Conservation (phyloP, 352 stramenopile species). For the Pythium angustatum region DNA sequence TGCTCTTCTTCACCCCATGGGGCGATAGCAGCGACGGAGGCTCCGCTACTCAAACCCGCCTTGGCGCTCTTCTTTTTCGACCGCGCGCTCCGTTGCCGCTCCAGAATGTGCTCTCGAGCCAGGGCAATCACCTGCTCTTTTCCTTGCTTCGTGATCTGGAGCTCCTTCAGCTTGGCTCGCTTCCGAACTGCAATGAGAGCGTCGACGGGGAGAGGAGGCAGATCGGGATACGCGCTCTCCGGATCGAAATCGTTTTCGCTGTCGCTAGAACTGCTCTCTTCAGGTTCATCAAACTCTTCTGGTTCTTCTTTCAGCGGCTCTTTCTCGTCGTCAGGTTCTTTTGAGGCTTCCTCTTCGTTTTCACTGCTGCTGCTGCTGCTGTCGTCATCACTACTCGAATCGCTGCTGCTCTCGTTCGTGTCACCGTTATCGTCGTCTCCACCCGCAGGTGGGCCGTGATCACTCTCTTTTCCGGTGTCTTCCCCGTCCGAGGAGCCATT, state of each 20-base stretch:
- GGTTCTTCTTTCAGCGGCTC: constrained; percentile 17
- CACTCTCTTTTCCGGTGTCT: constrained; percentile 21
- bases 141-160: constrained; percentile 46
- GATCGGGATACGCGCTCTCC: constrained; percentile 59
- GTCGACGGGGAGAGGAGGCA: constrained; percentile 62
- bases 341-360: constrained; percentile 22
- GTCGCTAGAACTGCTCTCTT: constrained; percentile 52
- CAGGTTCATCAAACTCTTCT: constrained; percentile 24
- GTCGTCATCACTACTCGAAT: constrained; percentile 25
- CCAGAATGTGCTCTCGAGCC: constrained; percentile 18
- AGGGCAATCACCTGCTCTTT: constrained; percentile 35
- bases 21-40: background rate
- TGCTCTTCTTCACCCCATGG: constrained; percentile 30
- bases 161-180: constrained; percentile 50
- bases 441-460: constrained; percentile 10
- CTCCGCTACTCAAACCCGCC: background rate
- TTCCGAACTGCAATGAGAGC: constrained; percentile 54
- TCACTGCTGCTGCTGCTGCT: constrained; percentile 31
- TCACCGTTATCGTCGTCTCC: constrained; percentile 21
- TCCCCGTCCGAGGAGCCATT: constrained; percentile 18
- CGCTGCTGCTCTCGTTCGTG: constrained; percentile 29
- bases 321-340: constrained; percentile 11
- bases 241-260: constrained; percentile 46
- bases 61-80: constrained; percentile 36
- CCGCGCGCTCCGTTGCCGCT: constrained; percentile 22